A percentile compares a stretch with the other conserved stretches of the same genome.
phyloP scores from a whole-genome alignment of 345 rosid species.

The Draba incana region DNA sequence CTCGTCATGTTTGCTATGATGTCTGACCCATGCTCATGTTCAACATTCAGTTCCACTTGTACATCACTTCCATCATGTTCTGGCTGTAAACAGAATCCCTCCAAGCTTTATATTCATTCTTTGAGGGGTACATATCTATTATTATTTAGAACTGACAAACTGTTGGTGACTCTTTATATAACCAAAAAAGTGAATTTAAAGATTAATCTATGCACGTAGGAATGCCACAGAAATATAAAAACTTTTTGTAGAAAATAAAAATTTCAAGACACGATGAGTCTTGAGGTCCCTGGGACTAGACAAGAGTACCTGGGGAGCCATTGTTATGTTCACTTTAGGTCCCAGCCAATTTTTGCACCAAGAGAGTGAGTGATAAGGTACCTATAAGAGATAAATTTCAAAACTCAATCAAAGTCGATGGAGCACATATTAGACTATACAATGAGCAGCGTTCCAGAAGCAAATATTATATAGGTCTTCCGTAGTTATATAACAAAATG shows the following conservation, averaged over 20 bases:
- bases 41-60: constrained; percentile 76
- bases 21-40: constrained; percentile 71
- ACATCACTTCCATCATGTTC: constrained; percentile 97
- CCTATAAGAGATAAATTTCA: constrained; percentile 50
- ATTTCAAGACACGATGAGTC: neutral
- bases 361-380: constrained; percentile 92
- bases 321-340: constrained; percentile 80
- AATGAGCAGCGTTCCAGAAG: constrained; percentile 1
- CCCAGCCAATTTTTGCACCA: constrained; percentile 99
- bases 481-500: constrained; percentile 11
- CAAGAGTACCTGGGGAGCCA: constrained; percentile 85
- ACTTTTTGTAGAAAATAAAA: neutral
- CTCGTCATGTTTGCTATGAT: constrained; percentile 87
- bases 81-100: constrained; percentile 54
- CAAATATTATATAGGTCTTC: neutral
- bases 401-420: neutral
- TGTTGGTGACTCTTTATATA: constrained; percentile 14
- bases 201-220: neutral
- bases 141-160: no score
- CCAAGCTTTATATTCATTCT: no score
- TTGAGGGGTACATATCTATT: no score
- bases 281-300: neutral
- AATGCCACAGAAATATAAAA: neutral
- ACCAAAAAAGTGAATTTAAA: constrained; percentile 8
- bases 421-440: constrained; percentile 5